phyloP scores from a whole-genome alignment of 2,329 filamentous ascomycete species.

The Zalaria sp. region DNA sequence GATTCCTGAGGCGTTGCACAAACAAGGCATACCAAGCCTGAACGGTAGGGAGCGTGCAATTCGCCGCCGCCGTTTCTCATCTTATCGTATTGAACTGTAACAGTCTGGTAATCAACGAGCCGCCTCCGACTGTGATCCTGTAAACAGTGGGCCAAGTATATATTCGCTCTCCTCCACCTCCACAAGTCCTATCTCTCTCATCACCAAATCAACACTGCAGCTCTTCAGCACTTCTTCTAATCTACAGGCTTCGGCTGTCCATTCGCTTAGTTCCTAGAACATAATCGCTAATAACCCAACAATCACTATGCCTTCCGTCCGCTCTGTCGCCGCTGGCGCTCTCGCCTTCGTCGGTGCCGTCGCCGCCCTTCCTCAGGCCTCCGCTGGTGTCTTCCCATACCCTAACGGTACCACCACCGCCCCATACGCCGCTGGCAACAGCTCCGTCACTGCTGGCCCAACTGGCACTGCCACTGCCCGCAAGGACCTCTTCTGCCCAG shows the following conservation, averaged over 20 bases:
- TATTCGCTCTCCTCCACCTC: no score
- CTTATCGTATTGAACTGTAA: no score
- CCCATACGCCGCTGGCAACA: neutral
- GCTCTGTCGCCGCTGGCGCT: constrained; percentile 2
- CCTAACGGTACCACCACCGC: neutral
- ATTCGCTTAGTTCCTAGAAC: neutral
- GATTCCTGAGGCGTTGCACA: no score
- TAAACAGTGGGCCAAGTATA: no score
- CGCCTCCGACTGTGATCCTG: no score
- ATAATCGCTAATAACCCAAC: neutral
- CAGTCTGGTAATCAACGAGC: no score
- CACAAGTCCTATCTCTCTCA: neutral
- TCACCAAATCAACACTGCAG: neutral
- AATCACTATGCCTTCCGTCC: neutral
- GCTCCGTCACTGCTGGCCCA: neutral
- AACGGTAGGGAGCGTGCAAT: no score
- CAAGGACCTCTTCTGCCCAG: constrained; percentile 5
- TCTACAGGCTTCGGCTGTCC: neutral
- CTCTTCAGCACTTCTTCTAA: neutral
- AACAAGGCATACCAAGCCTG: no score
- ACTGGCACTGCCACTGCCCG: neutral
- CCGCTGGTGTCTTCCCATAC: neutral
- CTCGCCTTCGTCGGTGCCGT: constrained; percentile 3
- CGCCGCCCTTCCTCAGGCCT: constrained; percentile 3
- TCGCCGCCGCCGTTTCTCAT: no score